A percentile compares a stretch with the other conserved stretches of the same genome.
phyloP scores from a whole-genome alignment of 169 alveolate genomes.

The Eimeria tenella region DNA sequence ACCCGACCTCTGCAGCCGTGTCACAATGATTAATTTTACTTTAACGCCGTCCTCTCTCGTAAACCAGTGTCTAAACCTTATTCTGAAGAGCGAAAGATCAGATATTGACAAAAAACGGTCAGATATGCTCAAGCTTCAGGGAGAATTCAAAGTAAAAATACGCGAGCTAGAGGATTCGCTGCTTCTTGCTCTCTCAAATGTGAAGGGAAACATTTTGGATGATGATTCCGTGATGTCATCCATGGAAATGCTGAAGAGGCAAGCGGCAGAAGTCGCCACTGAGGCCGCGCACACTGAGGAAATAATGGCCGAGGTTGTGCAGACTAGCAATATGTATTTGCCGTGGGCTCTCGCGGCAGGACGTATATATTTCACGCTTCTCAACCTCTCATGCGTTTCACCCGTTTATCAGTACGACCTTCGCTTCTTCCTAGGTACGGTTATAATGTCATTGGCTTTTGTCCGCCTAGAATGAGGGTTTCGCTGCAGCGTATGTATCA shows the following conservation, averaged over 20 bases:
- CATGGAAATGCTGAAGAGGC: constrained; percentile 93
- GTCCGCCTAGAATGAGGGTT: not conserved
- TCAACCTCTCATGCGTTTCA: constrained; percentile 92
- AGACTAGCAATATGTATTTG: constrained; percentile 90
- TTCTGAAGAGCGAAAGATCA: constrained; percentile 96
- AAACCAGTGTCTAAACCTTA: constrained; percentile 94
- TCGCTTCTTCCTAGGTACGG: constrained; percentile 94
- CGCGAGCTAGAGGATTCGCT: constrained; percentile 97
- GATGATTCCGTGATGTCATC: constrained; percentile 87
- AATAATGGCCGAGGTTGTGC: constrained; percentile 95
- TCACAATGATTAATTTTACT: constrained; percentile 97
- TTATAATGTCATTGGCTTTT: not conserved
- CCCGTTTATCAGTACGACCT: constrained; percentile 96
- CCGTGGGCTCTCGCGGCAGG: constrained; percentile 94
- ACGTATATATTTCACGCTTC: constrained; percentile 88
- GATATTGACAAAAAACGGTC: constrained; percentile 96
- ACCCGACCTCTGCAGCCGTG: constrained; percentile 98
- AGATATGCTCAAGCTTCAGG: constrained; percentile 95
- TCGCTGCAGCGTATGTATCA: constrained; percentile 34
- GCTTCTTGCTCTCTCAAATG: constrained; percentile 95
- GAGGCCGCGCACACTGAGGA: constrained; percentile 95
- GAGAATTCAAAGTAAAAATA: constrained; percentile 88
- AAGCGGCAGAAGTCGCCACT: constrained; percentile 94
- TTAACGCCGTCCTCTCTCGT: constrained; percentile 97
- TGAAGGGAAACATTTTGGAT: constrained; percentile 97